These are phyloP conservation scores for Colletotrichum sp. DNA, from an alignment of 2,329 filamentous ascomycete species.

Conservation along the genomic window DNA sequence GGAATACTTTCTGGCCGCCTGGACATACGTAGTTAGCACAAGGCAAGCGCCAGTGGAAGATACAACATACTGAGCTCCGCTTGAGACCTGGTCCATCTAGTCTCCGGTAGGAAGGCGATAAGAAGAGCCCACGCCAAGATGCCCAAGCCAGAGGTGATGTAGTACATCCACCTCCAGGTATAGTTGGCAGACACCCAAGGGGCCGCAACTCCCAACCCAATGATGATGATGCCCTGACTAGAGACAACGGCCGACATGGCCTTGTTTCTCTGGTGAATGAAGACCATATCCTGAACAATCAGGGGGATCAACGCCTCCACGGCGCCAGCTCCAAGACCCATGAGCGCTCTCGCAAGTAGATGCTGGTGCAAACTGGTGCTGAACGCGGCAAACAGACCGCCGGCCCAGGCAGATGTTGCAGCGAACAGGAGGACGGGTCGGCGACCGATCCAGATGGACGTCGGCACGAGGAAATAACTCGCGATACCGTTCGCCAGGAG, in stretches of 20 bases:
- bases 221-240: slow-evolving; percentile 32
- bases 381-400: slow-evolving; percentile 37
- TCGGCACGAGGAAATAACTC: slow-evolving; percentile 36
- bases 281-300: slow-evolving; percentile 41
- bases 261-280: slow-evolving; percentile 39
- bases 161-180: slow-evolving; percentile 39
- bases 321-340: slow-evolving; percentile 37
- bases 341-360: slow-evolving; percentile 31
- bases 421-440: slow-evolving; percentile 36
- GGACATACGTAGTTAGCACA: not conserved
- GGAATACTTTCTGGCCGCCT: slow-evolving; percentile 20
- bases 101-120: slow-evolving; percentile 37
- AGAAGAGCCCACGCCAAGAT: slow-evolving; percentile 34
- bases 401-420: slow-evolving; percentile 33
- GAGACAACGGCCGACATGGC: slow-evolving; percentile 34
- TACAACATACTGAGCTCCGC: slow-evolving; percentile 28
- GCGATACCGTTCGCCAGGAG: slow-evolving; percentile 37
- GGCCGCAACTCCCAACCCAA: slow-evolving; percentile 28
- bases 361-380: slow-evolving; percentile 32
- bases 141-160: slow-evolving; percentile 31
- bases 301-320: slow-evolving; percentile 39
- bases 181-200: slow-evolving; percentile 33
- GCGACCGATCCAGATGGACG: slow-evolving; percentile 38
- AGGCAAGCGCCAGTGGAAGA: accelerated
- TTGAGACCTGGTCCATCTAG: slow-evolving; percentile 31